Percentiles rank a stretch among this genome's conserved stretches.
These are phyloP conservation scores for Ophiocordyceps polyrhachis-furcata DNA, from an alignment of 2,329 filamentous ascomycete species.

Conservation along the genomic window DNA sequence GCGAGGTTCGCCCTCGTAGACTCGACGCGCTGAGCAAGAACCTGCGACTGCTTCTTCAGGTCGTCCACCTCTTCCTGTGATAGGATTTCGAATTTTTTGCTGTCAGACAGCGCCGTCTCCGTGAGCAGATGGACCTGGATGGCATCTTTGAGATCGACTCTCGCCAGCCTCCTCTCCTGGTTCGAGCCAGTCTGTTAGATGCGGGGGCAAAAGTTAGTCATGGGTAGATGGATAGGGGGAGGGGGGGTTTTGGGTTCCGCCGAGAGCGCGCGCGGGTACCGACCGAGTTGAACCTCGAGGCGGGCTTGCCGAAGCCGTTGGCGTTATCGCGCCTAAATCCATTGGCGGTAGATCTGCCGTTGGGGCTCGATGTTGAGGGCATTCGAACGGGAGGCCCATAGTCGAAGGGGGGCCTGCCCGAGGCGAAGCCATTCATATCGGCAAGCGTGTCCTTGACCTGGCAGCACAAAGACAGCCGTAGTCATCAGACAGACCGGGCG, in stretches of 20 bases:
- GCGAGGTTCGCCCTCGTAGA: conserved; percentile 66
- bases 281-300: conserved; percentile 38
- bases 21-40: conserved; percentile 59
- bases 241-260: neutral
- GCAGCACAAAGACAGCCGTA: conserved; percentile 4
- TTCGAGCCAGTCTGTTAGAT: conserved; percentile 26
- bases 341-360: conserved; percentile 33
- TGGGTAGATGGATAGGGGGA: conserved; percentile 1
- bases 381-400: conserved; percentile 14
- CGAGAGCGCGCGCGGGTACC: conserved; percentile 8
- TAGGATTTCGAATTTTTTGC: conserved; percentile 65
- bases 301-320: conserved; percentile 17
- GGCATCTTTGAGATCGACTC: conserved; percentile 46
- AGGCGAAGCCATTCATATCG: conserved; percentile 22
- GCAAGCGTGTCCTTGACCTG: conserved; percentile 1
- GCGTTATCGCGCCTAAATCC: conserved; percentile 33
- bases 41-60: conserved; percentile 69
- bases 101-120: conserved; percentile 83
- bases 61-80: conserved; percentile 83
- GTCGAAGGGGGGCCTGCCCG: conserved; percentile 16
- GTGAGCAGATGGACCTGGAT: conserved; percentile 84
- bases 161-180: conserved; percentile 33
- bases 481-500: conserved; percentile 7
- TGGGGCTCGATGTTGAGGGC: conserved; percentile 18
- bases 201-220: conserved; percentile 1